Conservation (phyloP, 495 filamentous ascomycete genomes). For the Podospora fimiseda region DNA sequence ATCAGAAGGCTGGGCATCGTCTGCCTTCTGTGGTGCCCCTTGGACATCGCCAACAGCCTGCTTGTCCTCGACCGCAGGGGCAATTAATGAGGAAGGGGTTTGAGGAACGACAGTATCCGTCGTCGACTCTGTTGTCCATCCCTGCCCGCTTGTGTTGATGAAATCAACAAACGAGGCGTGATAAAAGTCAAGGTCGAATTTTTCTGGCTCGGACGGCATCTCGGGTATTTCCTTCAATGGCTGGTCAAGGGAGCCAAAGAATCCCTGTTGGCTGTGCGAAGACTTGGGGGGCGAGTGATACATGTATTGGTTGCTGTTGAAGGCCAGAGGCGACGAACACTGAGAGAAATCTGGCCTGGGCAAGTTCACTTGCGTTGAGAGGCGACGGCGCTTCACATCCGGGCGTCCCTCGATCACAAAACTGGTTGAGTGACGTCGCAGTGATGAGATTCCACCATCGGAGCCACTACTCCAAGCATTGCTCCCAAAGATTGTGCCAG, state of each 20-base stretch:
- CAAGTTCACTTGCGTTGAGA: slow-evolving; percentile 7
- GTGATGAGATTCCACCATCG: not conserved
- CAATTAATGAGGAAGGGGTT: not conserved
- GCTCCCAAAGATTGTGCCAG: slow-evolving; percentile 6
- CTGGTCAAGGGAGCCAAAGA: not conserved
- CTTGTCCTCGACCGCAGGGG: not conserved
- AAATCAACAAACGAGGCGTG: slow-evolving; percentile 16
- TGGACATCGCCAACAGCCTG: not conserved
- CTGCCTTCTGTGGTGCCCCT: not conserved
- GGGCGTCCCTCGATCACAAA: slow-evolving; percentile 6
- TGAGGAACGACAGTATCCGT: not conserved
- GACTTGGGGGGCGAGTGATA: slow-evolving; percentile 13
- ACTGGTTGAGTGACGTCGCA: not conserved
- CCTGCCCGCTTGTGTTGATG: slow-evolving; percentile 9
- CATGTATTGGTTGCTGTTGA: not conserved
- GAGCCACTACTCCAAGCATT: not conserved
- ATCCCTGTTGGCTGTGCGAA: slow-evolving; percentile 2
- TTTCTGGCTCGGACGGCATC: not conserved
- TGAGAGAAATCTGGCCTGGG: slow-evolving; percentile 1
- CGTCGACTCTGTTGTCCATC: not conserved
- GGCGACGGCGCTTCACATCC: slow-evolving; percentile 15
- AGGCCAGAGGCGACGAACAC: slow-evolving; percentile 2
- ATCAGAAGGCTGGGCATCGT: not conserved
- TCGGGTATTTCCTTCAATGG: not conserved
- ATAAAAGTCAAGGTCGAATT: slow-evolving; percentile 20